Evolutionary conservation across 73 alveolate genomes (phyloP).

Genomic region (Paramecium octaurelia): DNA sequence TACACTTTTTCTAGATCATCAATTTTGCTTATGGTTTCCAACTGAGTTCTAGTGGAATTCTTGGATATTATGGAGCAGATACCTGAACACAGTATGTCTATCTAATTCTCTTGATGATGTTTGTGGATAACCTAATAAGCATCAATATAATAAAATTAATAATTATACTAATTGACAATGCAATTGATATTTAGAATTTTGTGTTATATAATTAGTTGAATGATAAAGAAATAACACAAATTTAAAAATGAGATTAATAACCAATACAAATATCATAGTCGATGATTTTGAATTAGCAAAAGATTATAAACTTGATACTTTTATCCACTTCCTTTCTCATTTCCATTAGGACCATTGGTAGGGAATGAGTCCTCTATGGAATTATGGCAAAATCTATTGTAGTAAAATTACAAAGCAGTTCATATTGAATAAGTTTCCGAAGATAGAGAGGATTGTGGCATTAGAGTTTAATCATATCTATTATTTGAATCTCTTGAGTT

Average conservation of each 20-base stretch:
- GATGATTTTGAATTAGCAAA: slow-evolving; percentile 70
- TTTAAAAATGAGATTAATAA: slow-evolving; percentile 65
- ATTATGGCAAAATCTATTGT: slow-evolving; percentile 70
- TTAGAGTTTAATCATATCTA: slow-evolving; percentile 16
- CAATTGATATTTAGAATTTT: neutral
- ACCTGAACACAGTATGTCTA: neutral
- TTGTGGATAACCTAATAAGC: neutral
- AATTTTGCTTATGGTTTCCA: neutral
- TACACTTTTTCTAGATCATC: neutral
- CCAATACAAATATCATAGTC: slow-evolving; percentile 77
- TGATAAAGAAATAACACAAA: neutral
- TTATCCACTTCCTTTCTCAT: slow-evolving; percentile 74
- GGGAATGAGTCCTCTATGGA: slow-evolving; percentile 79
- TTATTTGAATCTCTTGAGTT: slow-evolving; percentile 65
- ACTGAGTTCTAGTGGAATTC: neutral
- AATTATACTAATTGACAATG: neutral
- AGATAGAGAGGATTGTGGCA: slow-evolving; percentile 51
- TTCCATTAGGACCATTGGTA: slow-evolving; percentile 78
- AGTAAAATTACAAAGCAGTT: slow-evolving; percentile 66
- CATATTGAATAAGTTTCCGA: slow-evolving; percentile 70
- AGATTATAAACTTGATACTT: slow-evolving; percentile 65
- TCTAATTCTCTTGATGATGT: neutral
- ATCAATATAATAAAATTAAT: neutral
- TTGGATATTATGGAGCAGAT: neutral
- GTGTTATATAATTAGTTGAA: neutral